phyloP scores from a whole-genome alignment of 306 rosid genomes.

The Cucumis melo region DNA sequence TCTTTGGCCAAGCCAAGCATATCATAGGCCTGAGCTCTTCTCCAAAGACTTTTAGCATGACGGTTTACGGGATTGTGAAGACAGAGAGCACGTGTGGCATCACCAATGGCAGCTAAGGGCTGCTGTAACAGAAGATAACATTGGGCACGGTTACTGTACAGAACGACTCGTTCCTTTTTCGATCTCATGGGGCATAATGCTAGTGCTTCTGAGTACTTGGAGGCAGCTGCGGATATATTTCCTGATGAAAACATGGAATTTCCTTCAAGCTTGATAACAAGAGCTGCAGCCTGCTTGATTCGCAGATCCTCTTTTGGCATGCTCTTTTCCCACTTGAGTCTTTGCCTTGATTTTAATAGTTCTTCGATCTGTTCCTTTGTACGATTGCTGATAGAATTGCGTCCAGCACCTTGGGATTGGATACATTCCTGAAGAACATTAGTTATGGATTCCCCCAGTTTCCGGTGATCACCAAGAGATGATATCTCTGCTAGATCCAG shows the following conservation, averaged over 20 bases:
- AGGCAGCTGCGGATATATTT: constrained; percentile 87
- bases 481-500: constrained; percentile 86
- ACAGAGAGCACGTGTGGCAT: constrained; percentile 91
- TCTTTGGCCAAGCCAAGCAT: constrained; percentile 93
- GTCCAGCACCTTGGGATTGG: constrained; percentile 66
- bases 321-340: constrained; percentile 84
- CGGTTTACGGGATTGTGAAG: constrained; percentile 93
- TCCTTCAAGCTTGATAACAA: constrained; percentile 97
- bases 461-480: constrained; percentile 79
- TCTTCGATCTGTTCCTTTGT: constrained; percentile 84
- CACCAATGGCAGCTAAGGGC: constrained; percentile 91
- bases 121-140: constrained; percentile 87
- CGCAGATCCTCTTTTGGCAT: constrained; percentile 97
- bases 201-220: constrained; percentile 89
- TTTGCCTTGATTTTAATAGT: constrained; percentile 55
- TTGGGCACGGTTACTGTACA: constrained; percentile 92
- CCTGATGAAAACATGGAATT: constrained; percentile 92
- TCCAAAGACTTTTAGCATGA: constrained; percentile 98
- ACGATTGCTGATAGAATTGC: constrained; percentile 37
- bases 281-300: constrained; percentile 95
- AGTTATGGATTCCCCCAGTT: constrained; percentile 77
- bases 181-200: constrained; percentile 95
- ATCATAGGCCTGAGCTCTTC: constrained; percentile 98
- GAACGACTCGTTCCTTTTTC: constrained; percentile 89
- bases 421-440: constrained; percentile 80